These are phyloP conservation scores for Trichosporon inkin DNA, from an alignment of 1,284 basidiomycete genomes.

Conservation along the genomic window DNA sequence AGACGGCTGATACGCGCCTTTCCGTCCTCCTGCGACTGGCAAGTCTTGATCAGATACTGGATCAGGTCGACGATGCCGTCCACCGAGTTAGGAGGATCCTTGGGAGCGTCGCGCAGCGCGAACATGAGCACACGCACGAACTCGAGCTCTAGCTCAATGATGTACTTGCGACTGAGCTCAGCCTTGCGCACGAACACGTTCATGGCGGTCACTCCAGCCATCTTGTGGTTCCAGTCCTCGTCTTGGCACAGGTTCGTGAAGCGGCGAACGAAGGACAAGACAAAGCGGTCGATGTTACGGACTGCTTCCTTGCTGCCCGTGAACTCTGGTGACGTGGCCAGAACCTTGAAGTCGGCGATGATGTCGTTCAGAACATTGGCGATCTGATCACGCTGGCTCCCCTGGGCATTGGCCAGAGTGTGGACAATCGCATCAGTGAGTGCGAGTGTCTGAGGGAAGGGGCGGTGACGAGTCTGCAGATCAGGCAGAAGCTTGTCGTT, in stretches of 20 bases:
- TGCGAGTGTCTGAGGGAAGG: conserved; percentile 40
- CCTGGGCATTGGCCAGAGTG: conserved; percentile 64
- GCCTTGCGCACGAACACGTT: conserved; percentile 69
- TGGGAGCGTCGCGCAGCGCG: conserved; percentile 91
- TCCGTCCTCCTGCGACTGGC: conserved; percentile 54
- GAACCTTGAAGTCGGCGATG: conserved; percentile 65
- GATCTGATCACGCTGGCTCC: conserved; percentile 60
- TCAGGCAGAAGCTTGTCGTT: conserved; percentile 27
- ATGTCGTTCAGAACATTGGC: conserved; percentile 61
- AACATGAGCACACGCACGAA: conserved; percentile 87
- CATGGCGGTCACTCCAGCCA: conserved; percentile 80
- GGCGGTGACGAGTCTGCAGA: conserved; percentile 34
- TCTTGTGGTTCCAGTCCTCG: conserved; percentile 79
- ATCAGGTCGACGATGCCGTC: conserved; percentile 76
- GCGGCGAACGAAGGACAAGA: conserved; percentile 73
- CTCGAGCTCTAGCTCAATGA: conserved; percentile 83
- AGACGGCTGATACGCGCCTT: conserved; percentile 55
- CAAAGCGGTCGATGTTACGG: conserved; percentile 51
- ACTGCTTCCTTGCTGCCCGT: conserved; percentile 57
- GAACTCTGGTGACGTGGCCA: conserved; percentile 49
- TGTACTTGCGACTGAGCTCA: conserved; percentile 72
- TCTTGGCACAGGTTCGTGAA: conserved; percentile 82
- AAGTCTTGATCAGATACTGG: conserved; percentile 68
- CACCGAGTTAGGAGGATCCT: conserved; percentile 79
- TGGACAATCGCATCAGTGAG: conserved; percentile 68